A percentile compares a stretch with the other conserved stretches of the same genome.
Evolutionary conservation across 768 basidiomycete genomes (phyloP).

Genomic region (Erythrobasidium yunnanense): DNA sequence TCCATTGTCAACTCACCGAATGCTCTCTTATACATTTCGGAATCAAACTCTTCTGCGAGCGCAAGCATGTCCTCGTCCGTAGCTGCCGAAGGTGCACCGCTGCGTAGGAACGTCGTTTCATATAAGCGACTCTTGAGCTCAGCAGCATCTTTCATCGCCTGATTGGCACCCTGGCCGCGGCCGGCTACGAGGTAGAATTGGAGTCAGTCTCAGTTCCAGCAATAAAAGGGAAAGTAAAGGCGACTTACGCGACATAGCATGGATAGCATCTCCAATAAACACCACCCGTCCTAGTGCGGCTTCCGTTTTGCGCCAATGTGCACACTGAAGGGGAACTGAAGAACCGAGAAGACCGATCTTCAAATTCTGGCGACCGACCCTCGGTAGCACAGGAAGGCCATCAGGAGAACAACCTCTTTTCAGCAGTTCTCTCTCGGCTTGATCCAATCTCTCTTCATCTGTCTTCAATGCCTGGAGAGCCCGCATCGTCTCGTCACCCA

Average conservation of each 20-base stretch:
- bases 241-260: constrained; percentile 9
- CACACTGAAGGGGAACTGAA: not conserved
- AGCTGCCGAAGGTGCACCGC: not conserved
- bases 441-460: not conserved
- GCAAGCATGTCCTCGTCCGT: not conserved
- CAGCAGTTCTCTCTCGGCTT: not conserved
- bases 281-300: not conserved
- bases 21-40: not conserved
- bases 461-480: not conserved
- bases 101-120: not conserved
- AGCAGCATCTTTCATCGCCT: not conserved
- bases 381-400: not conserved
- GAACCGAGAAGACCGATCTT: not conserved
- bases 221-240: not conserved
- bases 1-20: not conserved
- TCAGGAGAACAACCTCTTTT: not conserved
- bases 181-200: not conserved
- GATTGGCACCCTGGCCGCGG: constrained; percentile 10
- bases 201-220: not conserved
- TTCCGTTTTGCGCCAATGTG: not conserved
- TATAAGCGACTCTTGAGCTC: not conserved
- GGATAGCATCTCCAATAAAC: constrained; percentile 4
- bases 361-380: not conserved
- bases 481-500: no score
- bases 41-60: not conserved